Conservation (phyloP, 1,284 basidiomycete species). For the Trichosporon sp. region DNA sequence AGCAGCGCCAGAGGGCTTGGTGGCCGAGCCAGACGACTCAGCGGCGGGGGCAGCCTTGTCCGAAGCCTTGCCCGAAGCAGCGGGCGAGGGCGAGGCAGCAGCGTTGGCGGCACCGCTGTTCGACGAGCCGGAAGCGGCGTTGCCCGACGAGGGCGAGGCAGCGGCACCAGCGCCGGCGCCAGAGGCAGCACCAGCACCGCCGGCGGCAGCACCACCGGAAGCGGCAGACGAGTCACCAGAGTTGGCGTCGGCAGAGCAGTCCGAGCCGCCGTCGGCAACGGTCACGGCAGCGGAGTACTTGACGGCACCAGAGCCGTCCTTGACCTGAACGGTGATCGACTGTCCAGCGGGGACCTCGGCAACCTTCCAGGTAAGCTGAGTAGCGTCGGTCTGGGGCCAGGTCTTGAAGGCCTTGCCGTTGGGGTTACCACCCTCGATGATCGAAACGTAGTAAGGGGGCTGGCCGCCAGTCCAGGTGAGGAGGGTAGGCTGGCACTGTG, state of each 20-base stretch:
- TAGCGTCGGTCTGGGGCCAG: conserved; percentile 37
- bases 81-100: conserved; percentile 3
- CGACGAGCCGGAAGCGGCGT: conserved; percentile 6
- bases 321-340: conserved; percentile 34
- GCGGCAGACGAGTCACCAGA: conserved; percentile 5
- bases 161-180: conserved; percentile 5
- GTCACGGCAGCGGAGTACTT: conserved; percentile 32
- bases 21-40: conserved; percentile 3
- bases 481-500: conserved; percentile 39
- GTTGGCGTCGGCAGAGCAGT: not conserved
- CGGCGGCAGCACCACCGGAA: conserved; percentile 4
- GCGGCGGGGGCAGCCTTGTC: conserved; percentile 6
- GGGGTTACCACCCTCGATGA: conserved; percentile 63
- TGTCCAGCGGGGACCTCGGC: conserved; percentile 54
- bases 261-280: conserved; percentile 18
- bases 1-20: conserved; percentile 6
- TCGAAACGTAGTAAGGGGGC: conserved; percentile 60
- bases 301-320: conserved; percentile 32
- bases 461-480: conserved; percentile 58
- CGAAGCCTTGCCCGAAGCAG: not conserved
- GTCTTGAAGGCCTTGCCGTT: conserved; percentile 48
- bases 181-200: conserved; percentile 4
- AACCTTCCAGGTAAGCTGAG: conserved; percentile 59
- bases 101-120: not conserved
- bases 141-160: conserved; percentile 9